Conservation (phyloP, 2,329 filamentous ascomycete genomes). For the Escovopsis sp. region DNA sequence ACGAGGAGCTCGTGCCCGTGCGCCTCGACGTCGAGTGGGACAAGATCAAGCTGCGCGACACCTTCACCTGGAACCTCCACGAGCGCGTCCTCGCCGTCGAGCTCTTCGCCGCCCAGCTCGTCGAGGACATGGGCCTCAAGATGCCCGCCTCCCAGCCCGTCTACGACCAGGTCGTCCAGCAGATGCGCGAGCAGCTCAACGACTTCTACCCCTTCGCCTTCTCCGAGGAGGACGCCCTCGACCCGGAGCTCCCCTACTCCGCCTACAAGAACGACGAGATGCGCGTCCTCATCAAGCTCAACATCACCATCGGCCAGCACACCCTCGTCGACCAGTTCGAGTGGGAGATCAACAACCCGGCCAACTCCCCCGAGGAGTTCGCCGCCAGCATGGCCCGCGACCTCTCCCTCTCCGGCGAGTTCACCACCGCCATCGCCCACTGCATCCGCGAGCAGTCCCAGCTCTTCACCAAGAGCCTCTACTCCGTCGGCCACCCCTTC, state of each 20-base stretch:
- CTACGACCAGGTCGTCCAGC: slow-evolving; percentile 44
- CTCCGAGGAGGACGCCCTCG: slow-evolving; percentile 77
- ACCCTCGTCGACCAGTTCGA: slow-evolving; percentile 95
- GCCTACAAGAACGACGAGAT: slow-evolving; percentile 99
- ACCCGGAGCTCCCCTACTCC: slow-evolving; percentile 77
- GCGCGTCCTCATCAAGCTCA: slow-evolving; percentile 88
- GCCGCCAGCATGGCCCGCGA: slow-evolving; percentile 80
- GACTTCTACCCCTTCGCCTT: slow-evolving; percentile 91
- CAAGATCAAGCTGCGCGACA: slow-evolving; percentile 88
- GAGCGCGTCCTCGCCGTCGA: slow-evolving; percentile 71
- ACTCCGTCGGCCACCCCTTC: slow-evolving; percentile 86
- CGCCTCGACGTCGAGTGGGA: slow-evolving; percentile 90
- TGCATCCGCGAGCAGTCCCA: slow-evolving; percentile 94
- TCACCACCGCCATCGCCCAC: slow-evolving; percentile 93
- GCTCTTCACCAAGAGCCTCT: slow-evolving; percentile 84
- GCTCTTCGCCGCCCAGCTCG: slow-evolving; percentile 73
- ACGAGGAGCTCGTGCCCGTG: slow-evolving; percentile 83
- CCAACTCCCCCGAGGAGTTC: slow-evolving; percentile 91
- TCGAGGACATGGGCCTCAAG: slow-evolving; percentile 80
- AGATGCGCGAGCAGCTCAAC: slow-evolving; percentile 77
- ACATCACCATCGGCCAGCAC: slow-evolving; percentile 92
- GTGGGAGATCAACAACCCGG: slow-evolving; percentile 94
- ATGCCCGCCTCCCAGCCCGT: slow-evolving; percentile 52
- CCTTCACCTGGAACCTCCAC: slow-evolving; percentile 96
- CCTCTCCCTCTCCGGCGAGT: slow-evolving; percentile 83